Conservation (phyloP, 2,329 filamentous ascomycete species). For the Exophiala sp. region DNA sequence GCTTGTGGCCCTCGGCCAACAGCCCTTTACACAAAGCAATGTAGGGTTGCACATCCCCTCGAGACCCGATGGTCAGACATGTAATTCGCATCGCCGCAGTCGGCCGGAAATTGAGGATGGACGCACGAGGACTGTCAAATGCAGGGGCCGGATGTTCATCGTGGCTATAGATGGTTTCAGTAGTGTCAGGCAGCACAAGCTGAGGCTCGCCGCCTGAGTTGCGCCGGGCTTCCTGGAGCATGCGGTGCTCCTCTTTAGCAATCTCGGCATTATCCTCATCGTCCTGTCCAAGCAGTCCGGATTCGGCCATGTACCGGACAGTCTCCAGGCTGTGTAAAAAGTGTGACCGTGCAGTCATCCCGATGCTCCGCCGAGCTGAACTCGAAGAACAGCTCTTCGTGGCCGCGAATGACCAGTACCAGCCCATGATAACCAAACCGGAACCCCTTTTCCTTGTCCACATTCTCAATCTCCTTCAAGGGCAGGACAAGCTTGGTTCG, state of each 20-base stretch:
- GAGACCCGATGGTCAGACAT: conserved; percentile 90
- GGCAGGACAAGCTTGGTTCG: conserved; percentile 89
- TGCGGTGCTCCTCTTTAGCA: conserved; percentile 73
- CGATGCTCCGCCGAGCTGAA: conserved; percentile 70
- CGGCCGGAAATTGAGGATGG: conserved; percentile 87
- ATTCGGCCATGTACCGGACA: conserved; percentile 63
- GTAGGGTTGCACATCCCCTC: conserved; percentile 95
- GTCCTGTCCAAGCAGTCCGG: conserved; percentile 59
- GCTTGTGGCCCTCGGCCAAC: conserved; percentile 76
- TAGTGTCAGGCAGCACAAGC: conserved; percentile 23
- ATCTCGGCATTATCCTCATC: conserved; percentile 65
- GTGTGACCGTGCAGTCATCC: conserved; percentile 80
- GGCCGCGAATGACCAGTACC: conserved; percentile 84
- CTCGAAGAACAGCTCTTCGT: conserved; percentile 96
- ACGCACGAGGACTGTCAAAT: conserved; percentile 83
- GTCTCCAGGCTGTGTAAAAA: conserved; percentile 72
- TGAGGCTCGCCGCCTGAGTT: conserved; percentile 36
- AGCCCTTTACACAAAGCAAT: conserved; percentile 92
- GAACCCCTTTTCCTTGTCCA: conserved; percentile 91
- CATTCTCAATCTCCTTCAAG: conserved; percentile 84
- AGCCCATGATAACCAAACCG: conserved; percentile 85
- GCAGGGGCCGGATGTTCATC: conserved; percentile 42
- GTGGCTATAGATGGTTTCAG: conserved; percentile 30
- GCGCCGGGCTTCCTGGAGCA: conserved; percentile 67
- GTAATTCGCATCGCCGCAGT: conserved; percentile 72